These are phyloP conservation scores for Lupinus albus DNA, from an alignment of 306 rosid genomes.

Conservation along the genomic window DNA sequence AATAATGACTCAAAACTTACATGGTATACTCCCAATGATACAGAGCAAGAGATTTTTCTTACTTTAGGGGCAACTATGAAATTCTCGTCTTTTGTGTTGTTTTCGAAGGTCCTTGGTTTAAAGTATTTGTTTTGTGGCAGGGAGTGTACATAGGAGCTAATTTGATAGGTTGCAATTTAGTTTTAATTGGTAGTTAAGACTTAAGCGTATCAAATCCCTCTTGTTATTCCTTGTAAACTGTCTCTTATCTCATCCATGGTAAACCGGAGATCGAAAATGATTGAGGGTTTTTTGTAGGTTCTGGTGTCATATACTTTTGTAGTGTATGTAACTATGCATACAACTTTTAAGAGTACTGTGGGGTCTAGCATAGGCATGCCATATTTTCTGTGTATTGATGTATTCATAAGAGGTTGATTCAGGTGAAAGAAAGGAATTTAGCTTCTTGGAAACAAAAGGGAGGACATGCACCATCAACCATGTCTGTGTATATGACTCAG, in stretches of 20 bases:
- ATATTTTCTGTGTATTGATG: constrained; percentile 37
- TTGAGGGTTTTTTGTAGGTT: constrained; percentile 13
- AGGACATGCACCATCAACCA: constrained; percentile 30
- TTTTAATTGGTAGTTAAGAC: constrained; percentile 27
- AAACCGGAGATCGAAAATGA: neutral
- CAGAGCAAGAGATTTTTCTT: neutral
- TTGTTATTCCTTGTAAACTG: constrained; percentile 34
- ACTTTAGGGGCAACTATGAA: neutral
- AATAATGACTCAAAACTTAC: too few relatives aligned
- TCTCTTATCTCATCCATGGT: neutral
- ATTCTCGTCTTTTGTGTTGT: neutral
- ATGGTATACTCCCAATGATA: neutral
- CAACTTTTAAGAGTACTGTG: constrained; percentile 21
- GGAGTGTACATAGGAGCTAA: constrained; percentile 46
- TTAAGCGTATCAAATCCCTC: constrained; percentile 41
- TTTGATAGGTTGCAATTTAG: constrained; percentile 28
- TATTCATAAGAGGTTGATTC: constrained; percentile 34
- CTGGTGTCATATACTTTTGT: constrained; percentile 28
- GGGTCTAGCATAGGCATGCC: constrained; percentile 26
- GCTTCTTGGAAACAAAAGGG: constrained; percentile 39
- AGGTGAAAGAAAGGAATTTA: constrained; percentile 28
- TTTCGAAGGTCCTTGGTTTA: constrained; percentile 9
- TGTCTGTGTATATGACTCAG: constrained; percentile 38
- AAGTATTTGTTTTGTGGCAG: constrained; percentile 37
- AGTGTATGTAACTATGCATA: constrained; percentile 27